Percentiles rank a stretch among this genome's conserved stretches.
phyloP scores from a whole-genome alignment of 192 early-diverging fungal genomes.

The Borealophlyctis nickersoniae region DNA sequence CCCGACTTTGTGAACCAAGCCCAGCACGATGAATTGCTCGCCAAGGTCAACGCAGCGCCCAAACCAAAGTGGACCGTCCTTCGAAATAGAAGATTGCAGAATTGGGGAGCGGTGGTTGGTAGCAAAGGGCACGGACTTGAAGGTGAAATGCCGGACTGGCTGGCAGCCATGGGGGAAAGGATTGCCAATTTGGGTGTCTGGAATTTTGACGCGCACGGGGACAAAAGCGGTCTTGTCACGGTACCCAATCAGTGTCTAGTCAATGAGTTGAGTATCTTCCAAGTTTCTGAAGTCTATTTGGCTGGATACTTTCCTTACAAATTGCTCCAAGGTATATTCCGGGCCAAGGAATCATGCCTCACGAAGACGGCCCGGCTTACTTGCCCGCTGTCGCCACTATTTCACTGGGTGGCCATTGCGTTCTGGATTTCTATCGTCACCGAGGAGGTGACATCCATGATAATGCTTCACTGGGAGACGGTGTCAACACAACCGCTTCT shows the following conservation, averaged over 20 bases:
- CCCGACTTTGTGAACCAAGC: not conserved
- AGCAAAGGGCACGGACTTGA: not conserved
- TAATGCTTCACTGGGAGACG: not conserved
- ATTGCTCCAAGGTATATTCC: constrained; percentile 19
- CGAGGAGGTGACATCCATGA: not conserved
- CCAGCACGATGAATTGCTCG: not conserved
- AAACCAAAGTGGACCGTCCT: constrained; percentile 17
- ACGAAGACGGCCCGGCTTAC: constrained; percentile 44
- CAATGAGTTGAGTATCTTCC: constrained; percentile 28
- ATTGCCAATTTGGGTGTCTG: constrained; percentile 10
- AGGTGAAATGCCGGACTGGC: constrained; percentile 26
- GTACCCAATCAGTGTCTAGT: constrained; percentile 39
- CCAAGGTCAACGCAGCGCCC: constrained; percentile 17
- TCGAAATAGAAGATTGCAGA: constrained; percentile 29
- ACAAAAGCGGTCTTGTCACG: not conserved
- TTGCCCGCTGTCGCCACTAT: constrained; percentile 37
- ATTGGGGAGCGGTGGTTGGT: constrained; percentile 21
- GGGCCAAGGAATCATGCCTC: constrained; percentile 46
- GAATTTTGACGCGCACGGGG: not conserved
- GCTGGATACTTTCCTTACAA: not conserved
- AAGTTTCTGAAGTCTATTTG: not conserved
- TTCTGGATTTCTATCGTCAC: constrained; percentile 30
- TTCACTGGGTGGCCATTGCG: constrained; percentile 25
- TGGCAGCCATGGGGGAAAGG: constrained; percentile 12
- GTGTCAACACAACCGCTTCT: not conserved